phyloP scores from a whole-genome alignment of 805 yeast genomes.

The Spathaspora hagerdaliae region DNA sequence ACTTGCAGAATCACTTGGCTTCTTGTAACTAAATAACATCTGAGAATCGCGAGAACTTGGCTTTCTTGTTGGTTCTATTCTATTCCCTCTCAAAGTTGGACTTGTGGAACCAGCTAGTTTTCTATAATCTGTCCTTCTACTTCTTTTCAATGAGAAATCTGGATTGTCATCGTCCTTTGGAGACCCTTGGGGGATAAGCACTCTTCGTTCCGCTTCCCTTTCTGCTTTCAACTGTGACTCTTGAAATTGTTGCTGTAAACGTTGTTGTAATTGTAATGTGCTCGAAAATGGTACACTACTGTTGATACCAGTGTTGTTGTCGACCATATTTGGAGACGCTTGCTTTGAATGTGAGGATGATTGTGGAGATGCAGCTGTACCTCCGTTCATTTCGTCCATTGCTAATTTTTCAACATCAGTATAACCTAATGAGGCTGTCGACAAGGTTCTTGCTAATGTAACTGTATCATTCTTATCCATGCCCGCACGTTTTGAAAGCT shows the following conservation, averaged over 20 bases:
- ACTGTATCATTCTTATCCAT: slow-evolving; percentile 77
- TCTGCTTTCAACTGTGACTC: slow-evolving; percentile 9
- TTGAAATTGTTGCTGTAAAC: slow-evolving; percentile 15
- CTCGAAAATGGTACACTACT: slow-evolving; percentile 2
- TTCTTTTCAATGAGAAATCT: slow-evolving; percentile 31
- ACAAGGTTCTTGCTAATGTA: slow-evolving; percentile 74
- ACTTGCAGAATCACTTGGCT: slow-evolving; percentile 12
- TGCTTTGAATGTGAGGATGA: slow-evolving; percentile 13
- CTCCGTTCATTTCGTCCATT: slow-evolving; percentile 24
- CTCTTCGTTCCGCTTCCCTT: slow-evolving; percentile 24
- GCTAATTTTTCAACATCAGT: slow-evolving; percentile 47
- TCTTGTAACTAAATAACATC: slow-evolving; percentile 31
- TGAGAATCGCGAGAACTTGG: slow-evolving; percentile 21
- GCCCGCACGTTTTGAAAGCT: slow-evolving; percentile 72
- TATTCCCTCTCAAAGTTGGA: not conserved
- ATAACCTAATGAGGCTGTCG: slow-evolving; percentile 63
- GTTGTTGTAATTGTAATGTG: slow-evolving; percentile 10
- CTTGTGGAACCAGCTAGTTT: slow-evolving; percentile 18
- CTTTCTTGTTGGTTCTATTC: not conserved
- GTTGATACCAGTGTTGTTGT: not conserved
- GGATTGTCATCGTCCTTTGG: slow-evolving; percentile 1
- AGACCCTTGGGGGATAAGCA: not conserved
- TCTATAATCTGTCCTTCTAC: slow-evolving; percentile 38
- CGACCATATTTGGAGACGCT: no score
- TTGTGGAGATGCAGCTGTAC: not conserved